Percentiles rank a stretch among this genome's conserved stretches.
These are phyloP conservation scores for Pulchroboletus neoregius DNA, from an alignment of 1,284 basidiomycete species.

Conservation along the genomic window DNA sequence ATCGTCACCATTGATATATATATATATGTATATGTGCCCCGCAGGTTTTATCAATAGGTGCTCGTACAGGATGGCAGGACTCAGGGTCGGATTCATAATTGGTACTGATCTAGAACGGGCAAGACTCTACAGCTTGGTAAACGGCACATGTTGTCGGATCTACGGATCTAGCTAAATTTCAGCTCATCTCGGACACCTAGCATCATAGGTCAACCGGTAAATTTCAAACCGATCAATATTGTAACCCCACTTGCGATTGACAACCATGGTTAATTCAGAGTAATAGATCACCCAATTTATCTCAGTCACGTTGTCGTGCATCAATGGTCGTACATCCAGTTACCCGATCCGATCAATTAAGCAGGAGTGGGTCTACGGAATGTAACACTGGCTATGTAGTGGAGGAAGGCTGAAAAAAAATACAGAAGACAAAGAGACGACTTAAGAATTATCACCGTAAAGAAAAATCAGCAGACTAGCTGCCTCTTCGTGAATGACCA, in stretches of 20 bases:
- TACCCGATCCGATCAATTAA: conserved; percentile 6
- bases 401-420: background rate
- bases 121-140: conserved; percentile 29
- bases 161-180: background rate
- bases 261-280: background rate
- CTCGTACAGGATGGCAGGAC: conserved; percentile 29
- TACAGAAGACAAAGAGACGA: background rate
- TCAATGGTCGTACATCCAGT: background rate
- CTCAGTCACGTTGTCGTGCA: background rate
- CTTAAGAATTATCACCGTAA: background rate
- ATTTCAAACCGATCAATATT: conserved; percentile 1
- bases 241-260: conserved; percentile 1
- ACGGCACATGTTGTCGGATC: conserved; percentile 10
- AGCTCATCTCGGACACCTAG: background rate
- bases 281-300: conserved; percentile 8
- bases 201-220: background rate
- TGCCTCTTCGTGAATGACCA: conserved; percentile 1
- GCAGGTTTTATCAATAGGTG: conserved; percentile 9
- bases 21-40: background rate
- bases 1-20: background rate
- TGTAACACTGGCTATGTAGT: background rate
- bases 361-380: background rate
- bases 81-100: conserved; percentile 1
- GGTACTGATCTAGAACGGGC: background rate
- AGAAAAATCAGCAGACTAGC: conserved; percentile 13